Percentiles rank a stretch among this genome's conserved stretches.
These are phyloP conservation scores for Cadophora malorum DNA, from an alignment of 2,329 filamentous ascomycete species.

Conservation along the genomic window DNA sequence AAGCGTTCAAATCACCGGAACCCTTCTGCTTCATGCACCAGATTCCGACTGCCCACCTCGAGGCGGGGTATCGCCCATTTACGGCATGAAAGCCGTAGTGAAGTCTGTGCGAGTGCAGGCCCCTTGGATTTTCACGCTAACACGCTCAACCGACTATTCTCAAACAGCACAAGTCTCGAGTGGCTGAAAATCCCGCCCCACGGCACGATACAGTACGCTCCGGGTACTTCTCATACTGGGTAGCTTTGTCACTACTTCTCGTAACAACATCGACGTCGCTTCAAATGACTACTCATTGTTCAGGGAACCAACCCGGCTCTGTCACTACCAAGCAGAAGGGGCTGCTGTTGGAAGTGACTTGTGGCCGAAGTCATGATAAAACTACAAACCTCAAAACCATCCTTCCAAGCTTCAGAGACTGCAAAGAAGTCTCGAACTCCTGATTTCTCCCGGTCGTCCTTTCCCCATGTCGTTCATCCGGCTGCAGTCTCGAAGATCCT, in stretches of 20 bases:
- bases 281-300: not conserved
- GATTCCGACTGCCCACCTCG: slow-evolving; percentile 17
- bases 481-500: slow-evolving; percentile 29
- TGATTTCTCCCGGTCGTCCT: not conserved
- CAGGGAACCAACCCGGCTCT: not conserved
- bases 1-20: slow-evolving; percentile 26
- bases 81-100: slow-evolving; percentile 25
- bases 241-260: slow-evolving; percentile 2
- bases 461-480: slow-evolving; percentile 29
- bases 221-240: slow-evolving; percentile 12
- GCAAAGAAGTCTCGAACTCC: slow-evolving; percentile 23
- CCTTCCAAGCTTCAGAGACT: not conserved
- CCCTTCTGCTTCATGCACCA: slow-evolving; percentile 25
- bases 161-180: slow-evolving; percentile 35
- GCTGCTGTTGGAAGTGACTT: not conserved
- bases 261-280: slow-evolving; percentile 10
- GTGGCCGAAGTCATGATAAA: not conserved
- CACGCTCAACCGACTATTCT: slow-evolving; percentile 23
- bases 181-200: not conserved
- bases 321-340: not conserved
- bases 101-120: slow-evolving; percentile 34
- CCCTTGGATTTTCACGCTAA: slow-evolving; percentile 17
- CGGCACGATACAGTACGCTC: slow-evolving; percentile 18
- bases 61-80: slow-evolving; percentile 31
- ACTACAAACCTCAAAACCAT: not conserved